Base-by-base conservation (phyloP, 306 rosid species). In the Dalbergia oliveri region DNA sequence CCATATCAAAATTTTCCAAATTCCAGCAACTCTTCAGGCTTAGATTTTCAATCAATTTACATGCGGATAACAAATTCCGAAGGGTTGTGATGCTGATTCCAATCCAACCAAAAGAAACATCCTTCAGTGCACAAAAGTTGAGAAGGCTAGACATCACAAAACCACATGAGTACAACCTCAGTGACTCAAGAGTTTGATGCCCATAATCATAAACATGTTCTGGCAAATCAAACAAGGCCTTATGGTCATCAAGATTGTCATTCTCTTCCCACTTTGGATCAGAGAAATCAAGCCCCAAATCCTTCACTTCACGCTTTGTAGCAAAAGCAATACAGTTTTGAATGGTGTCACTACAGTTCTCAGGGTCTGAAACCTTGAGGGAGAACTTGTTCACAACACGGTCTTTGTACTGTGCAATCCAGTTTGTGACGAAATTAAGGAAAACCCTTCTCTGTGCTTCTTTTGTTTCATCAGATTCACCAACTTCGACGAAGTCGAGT, bases 221-320 rank as follows among this genome's bases (percentile, higher is more conserved):
- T 5, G 85, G 76, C 33, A 84, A 31, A 0, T 43, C 6, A 33
- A 76, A 64, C 66, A 78, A 57, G 9, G 72, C 39, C 12, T 3
- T 5, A 3, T 0, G 35, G 6, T 13, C 0, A 0, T 61, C 3
- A 0, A n/a, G 11, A 4, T 26, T 26, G 1, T 13, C 16, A 18
- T n/a, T 9, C 31, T 78, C 75, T 0, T 23, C 26, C 60, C 71
- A 75, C 0, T 53, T 34, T 0, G 80, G 70, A 5, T 66, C 5
- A 3, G 84, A 66, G 68, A 84, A 80, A 72, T 84, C 80, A 2
- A 85, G 73, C 1, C 35, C 47, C 4, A 85, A 50, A 5, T 66
- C 64, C 50, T 35, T 77, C 4, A 60, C 62, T 0, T 56, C 31
- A 0, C 4, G 58, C 0, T 39, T 35, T 9, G 62, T 5, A 0